phyloP scores from a whole-genome alignment of 2,329 filamentous ascomycete species.

The Beauveria sp. region DNA sequence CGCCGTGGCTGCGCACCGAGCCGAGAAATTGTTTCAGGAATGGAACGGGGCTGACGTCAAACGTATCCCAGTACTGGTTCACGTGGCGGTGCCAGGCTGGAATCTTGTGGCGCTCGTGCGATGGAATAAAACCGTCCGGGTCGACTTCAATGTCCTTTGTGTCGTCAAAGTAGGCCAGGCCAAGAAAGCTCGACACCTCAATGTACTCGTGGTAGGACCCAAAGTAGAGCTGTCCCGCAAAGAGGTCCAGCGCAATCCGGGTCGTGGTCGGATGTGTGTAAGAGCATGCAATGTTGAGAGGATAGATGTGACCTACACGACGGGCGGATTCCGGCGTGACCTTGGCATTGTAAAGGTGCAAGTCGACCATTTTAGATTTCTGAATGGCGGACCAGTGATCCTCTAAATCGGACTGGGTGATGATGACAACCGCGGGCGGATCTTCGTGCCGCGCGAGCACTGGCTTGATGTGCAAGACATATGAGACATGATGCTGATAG shows the following conservation, averaged over 20 bases:
- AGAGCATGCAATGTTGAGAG: constrained; percentile 15
- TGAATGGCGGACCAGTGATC: constrained; percentile 26
- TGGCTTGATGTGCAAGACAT: not conserved
- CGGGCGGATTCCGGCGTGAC: not conserved
- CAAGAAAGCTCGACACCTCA: constrained; percentile 42
- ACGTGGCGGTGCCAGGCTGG: not conserved
- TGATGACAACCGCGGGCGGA: constrained; percentile 35
- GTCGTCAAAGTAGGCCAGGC: constrained; percentile 30
- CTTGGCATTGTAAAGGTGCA: constrained; percentile 39
- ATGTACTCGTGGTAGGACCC: constrained; percentile 45
- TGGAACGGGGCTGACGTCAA: constrained; percentile 25
- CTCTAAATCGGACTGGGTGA: constrained; percentile 55
- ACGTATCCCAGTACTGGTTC: constrained; percentile 9
- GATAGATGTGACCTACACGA: not conserved
- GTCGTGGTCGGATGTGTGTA: not conserved
- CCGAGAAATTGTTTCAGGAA: constrained; percentile 30
- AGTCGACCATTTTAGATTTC: constrained; percentile 23
- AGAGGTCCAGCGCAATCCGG: constrained; percentile 49
- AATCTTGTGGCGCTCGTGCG: not conserved
- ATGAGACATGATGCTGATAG: not conserved
- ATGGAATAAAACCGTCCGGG: constrained; percentile 27
- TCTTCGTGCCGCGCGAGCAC: not conserved
- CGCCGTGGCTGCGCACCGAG: constrained; percentile 29
- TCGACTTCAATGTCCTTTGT: constrained; percentile 16
- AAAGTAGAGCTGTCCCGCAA: constrained; percentile 62